Percentiles rank a stretch among this genome's conserved stretches.
phyloP scores from a whole-genome alignment of 1,139 yeast genomes.

The Hyphopichia pseudoburtonii region DNA sequence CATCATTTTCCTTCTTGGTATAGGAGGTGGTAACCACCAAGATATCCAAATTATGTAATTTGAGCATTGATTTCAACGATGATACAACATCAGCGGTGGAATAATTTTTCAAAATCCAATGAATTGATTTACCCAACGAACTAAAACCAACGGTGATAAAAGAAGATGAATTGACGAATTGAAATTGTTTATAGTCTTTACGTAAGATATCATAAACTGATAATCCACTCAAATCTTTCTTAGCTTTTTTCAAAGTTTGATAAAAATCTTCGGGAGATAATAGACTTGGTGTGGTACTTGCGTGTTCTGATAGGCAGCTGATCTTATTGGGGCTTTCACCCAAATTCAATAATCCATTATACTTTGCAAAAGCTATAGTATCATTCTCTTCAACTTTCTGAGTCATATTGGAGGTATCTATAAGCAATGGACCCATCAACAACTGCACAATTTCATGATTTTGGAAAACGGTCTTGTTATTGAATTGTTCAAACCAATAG shows the following conservation, averaged over 20 bases:
- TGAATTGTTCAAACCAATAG: conserved; percentile 47
- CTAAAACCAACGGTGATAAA: conserved; percentile 62
- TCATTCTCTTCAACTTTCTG: conserved; percentile 61
- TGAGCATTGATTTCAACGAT: conserved; percentile 37
- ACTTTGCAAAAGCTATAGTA: conserved; percentile 36
- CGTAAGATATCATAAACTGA: conserved; percentile 59
- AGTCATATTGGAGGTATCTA: conserved; percentile 69
- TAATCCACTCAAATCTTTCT: conserved; percentile 64
- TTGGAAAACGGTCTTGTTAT: conserved; percentile 15
- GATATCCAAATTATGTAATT: conserved; percentile 48
- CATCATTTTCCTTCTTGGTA: conserved; percentile 34
- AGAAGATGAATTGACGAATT: conserved; percentile 31
- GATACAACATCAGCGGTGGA: conserved; percentile 32
- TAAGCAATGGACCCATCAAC: conserved; percentile 64
- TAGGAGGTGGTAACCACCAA: conserved; percentile 65
- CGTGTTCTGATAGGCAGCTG: conserved; percentile 1
- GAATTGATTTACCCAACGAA: conserved; percentile 65
- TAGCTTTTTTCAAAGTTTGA: conserved; percentile 49
- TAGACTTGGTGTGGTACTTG: neutral
- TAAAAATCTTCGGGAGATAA: conserved; percentile 23
- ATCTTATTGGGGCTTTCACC: neutral
- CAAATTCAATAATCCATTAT: conserved; percentile 20
- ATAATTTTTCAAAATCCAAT: conserved; percentile 49
- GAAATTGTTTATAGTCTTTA: conserved; percentile 83
- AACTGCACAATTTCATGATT: conserved; percentile 45